Evolutionary conservation across 2,329 filamentous ascomycete species (phyloP), one percentile per base, ranked within the genome.

Genomic region (Aureobasidium namibiae): DNA sequence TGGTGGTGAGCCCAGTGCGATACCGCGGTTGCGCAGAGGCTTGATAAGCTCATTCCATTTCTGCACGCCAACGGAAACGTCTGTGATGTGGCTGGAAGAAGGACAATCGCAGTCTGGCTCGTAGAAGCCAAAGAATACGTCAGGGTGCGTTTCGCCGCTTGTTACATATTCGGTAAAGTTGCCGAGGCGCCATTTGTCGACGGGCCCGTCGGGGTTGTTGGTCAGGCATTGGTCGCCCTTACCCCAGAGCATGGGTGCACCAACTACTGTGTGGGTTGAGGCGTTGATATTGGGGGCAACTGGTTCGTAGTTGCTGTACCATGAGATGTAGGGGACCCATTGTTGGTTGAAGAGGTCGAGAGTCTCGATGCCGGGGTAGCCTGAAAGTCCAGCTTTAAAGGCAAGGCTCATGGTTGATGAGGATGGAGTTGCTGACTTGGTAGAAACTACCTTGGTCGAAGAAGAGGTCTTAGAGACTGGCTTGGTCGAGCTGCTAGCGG

Each of bases 121-220:
- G 63, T 67, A 68, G 61, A 69, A 69, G 18, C 68, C 68, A 60
- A 68, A 67, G 64, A 69, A 67, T 53, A 67, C 65, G 8, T 61
- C 45, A 0, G 67, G 66, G 13, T 54, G 29, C 42, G 61, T 65
- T 39, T 58, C 45, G 53, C 61, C 62, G 56, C 59, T 38, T 9
- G 64, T 52, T 16, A 67, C 56, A 29, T 59, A 53, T 21, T 29
- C 38, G 39, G 64, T 62, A 61, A 65, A 67, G 59, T 61, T 60
- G 4, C 21, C 42, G 26, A 66, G 61, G 33, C 66, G 61, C 23
- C 60, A 48, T 1, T 59, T 46, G 39, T 61, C 42, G 33, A 58
- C 56, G 21, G 60, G 57, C 34, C 62, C 64, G 21, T 62, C 42
- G 16, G 64, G 64, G 52, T 64, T 61, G 38, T 56, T 57, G 24